Evolutionary conservation across 108 stramenopile species (phyloP).

Genomic region (Conticribra weissflogii): DNA sequence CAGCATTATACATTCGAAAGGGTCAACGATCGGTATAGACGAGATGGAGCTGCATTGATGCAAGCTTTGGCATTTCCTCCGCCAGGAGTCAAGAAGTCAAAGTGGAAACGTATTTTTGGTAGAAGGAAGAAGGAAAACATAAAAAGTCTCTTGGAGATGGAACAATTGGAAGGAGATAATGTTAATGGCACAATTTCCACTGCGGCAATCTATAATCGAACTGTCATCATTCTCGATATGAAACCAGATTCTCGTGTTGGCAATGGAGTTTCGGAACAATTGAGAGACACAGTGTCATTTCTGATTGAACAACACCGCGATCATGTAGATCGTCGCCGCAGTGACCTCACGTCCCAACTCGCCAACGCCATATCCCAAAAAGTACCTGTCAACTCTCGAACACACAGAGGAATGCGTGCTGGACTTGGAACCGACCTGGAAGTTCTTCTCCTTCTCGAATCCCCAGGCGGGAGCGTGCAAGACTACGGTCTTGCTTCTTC

Average conservation of each 20-base stretch:
- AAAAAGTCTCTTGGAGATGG: slow-evolving; percentile 6
- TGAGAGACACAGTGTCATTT: slow-evolving; percentile 71
- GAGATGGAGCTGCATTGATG: slow-evolving; percentile 61
- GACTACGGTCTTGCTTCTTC: slow-evolving; percentile 81
- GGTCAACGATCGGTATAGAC: slow-evolving; percentile 76
- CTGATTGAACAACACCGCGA: slow-evolving; percentile 61
- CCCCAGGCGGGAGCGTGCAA: slow-evolving; percentile 73
- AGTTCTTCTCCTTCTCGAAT: slow-evolving; percentile 66
- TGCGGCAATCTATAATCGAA: slow-evolving; percentile 53
- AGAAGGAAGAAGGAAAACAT: slow-evolving; percentile 31
- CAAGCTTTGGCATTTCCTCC: slow-evolving; percentile 60
- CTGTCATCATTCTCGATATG: slow-evolving; percentile 70
- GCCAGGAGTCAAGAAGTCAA: slow-evolving; percentile 30
- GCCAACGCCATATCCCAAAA: not conserved
- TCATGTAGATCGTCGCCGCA: slow-evolving; percentile 46
- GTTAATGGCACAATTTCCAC: slow-evolving; percentile 5
- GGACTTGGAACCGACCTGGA: slow-evolving; percentile 54
- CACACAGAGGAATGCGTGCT: slow-evolving; percentile 36
- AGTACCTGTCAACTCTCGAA: slow-evolving; percentile 21
- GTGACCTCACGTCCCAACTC: slow-evolving; percentile 1
- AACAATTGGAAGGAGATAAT: slow-evolving; percentile 13
- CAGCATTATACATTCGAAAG: slow-evolving; percentile 86
- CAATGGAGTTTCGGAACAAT: slow-evolving; percentile 53
- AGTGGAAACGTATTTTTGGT: slow-evolving; percentile 37
- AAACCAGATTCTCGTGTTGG: slow-evolving; percentile 49